Base-by-base conservation (phyloP, 2,329 filamentous ascomycete genomes). In the Talaromyces sp. region DNA sequence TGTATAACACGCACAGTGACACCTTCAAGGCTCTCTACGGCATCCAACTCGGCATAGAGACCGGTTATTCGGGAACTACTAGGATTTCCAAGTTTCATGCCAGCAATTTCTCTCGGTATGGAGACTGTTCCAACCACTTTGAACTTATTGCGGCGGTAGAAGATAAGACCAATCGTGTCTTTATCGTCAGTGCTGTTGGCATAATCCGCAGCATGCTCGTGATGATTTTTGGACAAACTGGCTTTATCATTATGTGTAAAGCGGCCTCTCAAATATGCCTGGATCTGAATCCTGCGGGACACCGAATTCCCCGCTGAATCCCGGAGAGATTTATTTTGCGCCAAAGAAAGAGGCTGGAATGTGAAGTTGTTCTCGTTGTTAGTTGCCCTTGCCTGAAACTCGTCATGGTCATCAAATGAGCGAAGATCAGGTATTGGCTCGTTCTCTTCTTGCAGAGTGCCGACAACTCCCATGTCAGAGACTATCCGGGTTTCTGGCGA, bases 61-160 rank as follows among this genome's bases (percentile, higher is more conserved):
- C 51, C 45, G n/a, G 43, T 51, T 31, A 59, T 45, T 5, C 13
- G 19, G 4, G 46, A 25, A 5, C 10, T 3, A 10, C 22, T 31
- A 2, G 51, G 19, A 25, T 33, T 33, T 9, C 21, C 17, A 5
- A 28, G 35, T 17, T 25, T 40, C 22, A 51, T 9, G 9, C 10
- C 15, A 2, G 25, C 41, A 22, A 59, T 33, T 22, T 35, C 25
- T 5, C 21, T 53, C n/a, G 52, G 52, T 3, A 59, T 28, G 15
- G 37, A 54, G n/a, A 59, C 43, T 19, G 51, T 55, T 22, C 57
- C 57, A 19, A 55, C 19, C n/a, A 59, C 57, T 13, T 59, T 59
- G 43, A 59, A 59, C 21, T 59, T 59, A 8, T 59, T 59, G 9
- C 57, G 51, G 21, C 57, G 51, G 37, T 59, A 59, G 39, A 59